Evolutionary conservation across 495 filamentous ascomycete species (phyloP).

Genomic region (Hypomontagnella monticulosa): DNA sequence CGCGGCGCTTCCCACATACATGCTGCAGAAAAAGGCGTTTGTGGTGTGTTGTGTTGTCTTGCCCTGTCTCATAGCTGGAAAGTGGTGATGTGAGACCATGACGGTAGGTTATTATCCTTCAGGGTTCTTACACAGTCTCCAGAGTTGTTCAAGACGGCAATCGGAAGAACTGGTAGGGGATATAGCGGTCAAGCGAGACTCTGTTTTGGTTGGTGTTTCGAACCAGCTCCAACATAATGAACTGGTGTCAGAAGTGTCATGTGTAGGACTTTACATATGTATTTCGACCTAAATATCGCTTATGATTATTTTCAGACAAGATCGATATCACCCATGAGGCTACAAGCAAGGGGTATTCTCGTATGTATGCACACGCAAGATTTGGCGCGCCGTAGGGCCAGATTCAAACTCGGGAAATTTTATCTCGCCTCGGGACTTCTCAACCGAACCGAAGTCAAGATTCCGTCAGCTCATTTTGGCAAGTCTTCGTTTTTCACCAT

Average conservation of each 20-base stretch:
- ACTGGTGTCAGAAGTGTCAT: not conserved
- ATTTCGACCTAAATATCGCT: constrained; percentile 15
- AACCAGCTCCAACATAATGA: not conserved
- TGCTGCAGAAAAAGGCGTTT: constrained; percentile 20
- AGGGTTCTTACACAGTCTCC: not conserved
- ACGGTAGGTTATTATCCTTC: no score
- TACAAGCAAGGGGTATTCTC: constrained; percentile 25
- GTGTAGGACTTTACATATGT: not conserved
- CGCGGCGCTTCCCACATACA: constrained; percentile 13
- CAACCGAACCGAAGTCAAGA: constrained; percentile 26
- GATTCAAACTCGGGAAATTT: constrained; percentile 31
- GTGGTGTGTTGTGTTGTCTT: constrained; percentile 18
- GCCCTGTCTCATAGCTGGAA: constrained; percentile 17
- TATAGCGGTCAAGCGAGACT: no score
- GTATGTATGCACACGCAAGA: constrained; percentile 30
- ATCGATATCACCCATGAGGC: constrained; percentile 31
- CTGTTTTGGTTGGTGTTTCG: no score
- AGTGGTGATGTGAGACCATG: constrained; percentile 5
- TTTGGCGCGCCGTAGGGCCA: constrained; percentile 29
- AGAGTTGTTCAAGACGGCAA: not conserved
- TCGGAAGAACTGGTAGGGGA: not conserved
- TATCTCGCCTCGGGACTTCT: constrained; percentile 25
- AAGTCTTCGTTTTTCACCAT: constrained; percentile 7
- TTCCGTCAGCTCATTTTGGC: constrained; percentile 4
- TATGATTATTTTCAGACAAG: constrained; percentile 30